Percentiles rank a stretch among this genome's conserved stretches.
Evolutionary conservation across 129 eudicot genomes (phyloP).

Genomic region (Kitagawia praeruptora): DNA sequence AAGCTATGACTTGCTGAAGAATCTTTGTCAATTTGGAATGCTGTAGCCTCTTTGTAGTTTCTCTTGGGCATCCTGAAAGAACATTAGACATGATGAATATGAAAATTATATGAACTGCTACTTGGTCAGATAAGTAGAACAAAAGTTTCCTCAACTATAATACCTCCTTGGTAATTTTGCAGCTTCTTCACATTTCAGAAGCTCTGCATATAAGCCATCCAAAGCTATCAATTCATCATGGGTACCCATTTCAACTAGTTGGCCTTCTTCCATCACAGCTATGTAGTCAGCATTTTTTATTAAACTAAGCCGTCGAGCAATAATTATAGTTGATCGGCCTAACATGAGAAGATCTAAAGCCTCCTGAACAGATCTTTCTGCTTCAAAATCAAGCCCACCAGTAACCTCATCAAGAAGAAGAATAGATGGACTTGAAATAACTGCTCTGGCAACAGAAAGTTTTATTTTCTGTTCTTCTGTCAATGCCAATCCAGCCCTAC

Average conservation of each 20-base stretch:
- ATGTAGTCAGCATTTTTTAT: slow-evolving; percentile 90
- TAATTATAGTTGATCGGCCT: slow-evolving; percentile 84
- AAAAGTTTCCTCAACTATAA: neutral
- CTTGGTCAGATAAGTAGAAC: neutral
- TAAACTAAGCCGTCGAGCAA: slow-evolving; percentile 78
- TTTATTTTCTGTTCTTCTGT: slow-evolving; percentile 92
- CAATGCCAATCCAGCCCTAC: slow-evolving; percentile 70
- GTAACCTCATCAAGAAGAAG: slow-evolving; percentile 96
- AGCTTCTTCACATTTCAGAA: slow-evolving; percentile 94
- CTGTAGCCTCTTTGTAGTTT: slow-evolving; percentile 54
- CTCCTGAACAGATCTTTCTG: slow-evolving; percentile 95
- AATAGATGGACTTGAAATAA: slow-evolving; percentile 81
- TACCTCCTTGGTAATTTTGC: slow-evolving; percentile 98
- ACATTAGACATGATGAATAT: neutral
- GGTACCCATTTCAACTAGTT: slow-evolving; percentile 86
- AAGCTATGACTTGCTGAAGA: slow-evolving; percentile 52
- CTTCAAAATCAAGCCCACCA: slow-evolving; percentile 98
- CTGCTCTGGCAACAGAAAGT: slow-evolving; percentile 89
- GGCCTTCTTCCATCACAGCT: slow-evolving; percentile 98
- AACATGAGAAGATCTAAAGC: slow-evolving; percentile 90
- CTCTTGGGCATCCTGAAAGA: slow-evolving; percentile 73
- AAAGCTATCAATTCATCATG: slow-evolving; percentile 83
- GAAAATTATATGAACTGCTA: neutral
- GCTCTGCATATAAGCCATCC: slow-evolving; percentile 90
- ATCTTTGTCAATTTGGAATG: slow-evolving; percentile 75